Evolutionary conservation across 2,329 filamentous ascomycete species (phyloP).

Genomic region (Teratosphaeriaceae sp.): DNA sequence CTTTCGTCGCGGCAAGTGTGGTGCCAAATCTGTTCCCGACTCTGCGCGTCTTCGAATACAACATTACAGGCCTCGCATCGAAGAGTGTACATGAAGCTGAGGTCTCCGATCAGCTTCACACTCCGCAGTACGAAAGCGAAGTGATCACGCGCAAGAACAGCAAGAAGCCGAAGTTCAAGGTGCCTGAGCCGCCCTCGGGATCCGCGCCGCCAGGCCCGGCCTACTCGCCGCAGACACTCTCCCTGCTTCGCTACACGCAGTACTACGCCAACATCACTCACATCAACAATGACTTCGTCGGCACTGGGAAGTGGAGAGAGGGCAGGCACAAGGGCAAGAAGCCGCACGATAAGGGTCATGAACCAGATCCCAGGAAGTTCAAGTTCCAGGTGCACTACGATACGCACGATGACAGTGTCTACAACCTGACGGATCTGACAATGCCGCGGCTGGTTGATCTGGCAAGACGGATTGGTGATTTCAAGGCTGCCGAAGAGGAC

Average conservation of each 20-base stretch:
- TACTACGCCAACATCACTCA: conserved; percentile 91
- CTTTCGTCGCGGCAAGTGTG: conserved; percentile 75
- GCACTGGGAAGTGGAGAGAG: conserved; percentile 49
- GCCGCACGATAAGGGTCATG: conserved; percentile 39
- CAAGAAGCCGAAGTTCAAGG: conserved; percentile 43
- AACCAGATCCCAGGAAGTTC: conserved; percentile 58
- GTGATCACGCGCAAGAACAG: conserved; percentile 31
- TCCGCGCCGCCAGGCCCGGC: conserved; percentile 74
- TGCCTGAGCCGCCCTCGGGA: conserved; percentile 66
- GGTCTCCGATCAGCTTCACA: conserved; percentile 9
- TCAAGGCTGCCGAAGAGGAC: conserved; percentile 27
- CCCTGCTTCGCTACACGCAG: conserved; percentile 74
- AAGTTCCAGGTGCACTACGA: conserved; percentile 78
- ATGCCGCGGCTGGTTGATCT: conserved; percentile 73
- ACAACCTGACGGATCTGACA: conserved; percentile 74
- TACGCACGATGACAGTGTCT: conserved; percentile 69
- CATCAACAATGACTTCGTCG: conserved; percentile 66
- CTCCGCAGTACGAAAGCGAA: conserved; percentile 7
- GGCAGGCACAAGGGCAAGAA: conserved; percentile 58
- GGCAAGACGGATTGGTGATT: conserved; percentile 67
- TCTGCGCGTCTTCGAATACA: conserved; percentile 78
- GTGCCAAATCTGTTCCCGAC: conserved; percentile 92
- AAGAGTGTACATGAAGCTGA: neutral
- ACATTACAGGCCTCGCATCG: conserved; percentile 67
- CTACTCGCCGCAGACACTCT: conserved; percentile 78